Base-by-base conservation (phyloP, 2,329 filamentous ascomycete genomes). In the Cadophora luteo-olivacea region DNA sequence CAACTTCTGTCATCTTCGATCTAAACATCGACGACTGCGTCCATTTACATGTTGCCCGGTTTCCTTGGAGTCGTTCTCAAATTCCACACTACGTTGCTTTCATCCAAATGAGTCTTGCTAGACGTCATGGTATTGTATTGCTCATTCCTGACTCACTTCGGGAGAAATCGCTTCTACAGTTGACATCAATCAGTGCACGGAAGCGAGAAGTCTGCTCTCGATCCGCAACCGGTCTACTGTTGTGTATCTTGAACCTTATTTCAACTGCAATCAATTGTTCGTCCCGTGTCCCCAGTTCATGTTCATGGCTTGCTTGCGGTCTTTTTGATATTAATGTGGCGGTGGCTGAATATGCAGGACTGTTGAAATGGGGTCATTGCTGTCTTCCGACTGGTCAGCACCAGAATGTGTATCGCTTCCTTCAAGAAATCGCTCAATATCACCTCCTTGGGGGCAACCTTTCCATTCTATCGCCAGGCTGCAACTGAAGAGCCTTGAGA, bases 361-460 rank as follows among this genome's bases (percentile, higher is more conserved):
- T 29, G 54, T 9, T 57, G 32, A 33, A 16, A 33, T 33, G 3
- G 29, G 4, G 32, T 5, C 29, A n/a, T n/a, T n/a, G 54, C 0
- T 14, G 32, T 29, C 29, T n/a, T 57, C 32, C 29, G 29, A 57
- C 54, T 57, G 54, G 54, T 16, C 22, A 11, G 19, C 32, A 36
- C 29, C 54, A 57, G 32, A 57, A 49, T 49, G 54, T 57, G 14
- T 57, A 57, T 57, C 54, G 32, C 54, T 33, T 36, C 54, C 29
- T 33, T 36, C 45, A 49, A 22, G 45, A 49, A 49, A 49, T 49
- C 19, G 7, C 19, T 49, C 41, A 45, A 19, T 19, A 49, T 49
- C 45, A 49, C 45, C 54, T 57, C 14, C 1, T 36, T 57, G 4
- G 29, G 52, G 54, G 16, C 29, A 57, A 16, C 29, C 29, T 33